phyloP scores from a whole-genome alignment of 352 stramenopile genomes.

The Phytopythium delawarense region DNA sequence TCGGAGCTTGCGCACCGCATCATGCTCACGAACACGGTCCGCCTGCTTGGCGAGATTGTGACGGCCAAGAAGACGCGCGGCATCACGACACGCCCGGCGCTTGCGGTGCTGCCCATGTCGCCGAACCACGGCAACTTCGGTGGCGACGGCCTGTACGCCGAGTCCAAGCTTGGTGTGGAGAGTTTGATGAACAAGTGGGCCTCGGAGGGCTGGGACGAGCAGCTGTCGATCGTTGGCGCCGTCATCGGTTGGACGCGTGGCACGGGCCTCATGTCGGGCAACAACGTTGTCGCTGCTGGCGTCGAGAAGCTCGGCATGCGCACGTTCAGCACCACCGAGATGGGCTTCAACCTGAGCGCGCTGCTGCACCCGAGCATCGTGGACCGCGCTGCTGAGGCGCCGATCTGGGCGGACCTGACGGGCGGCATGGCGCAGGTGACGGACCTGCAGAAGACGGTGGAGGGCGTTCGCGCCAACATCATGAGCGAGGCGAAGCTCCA shows the following conservation, averaged over 20 bases:
- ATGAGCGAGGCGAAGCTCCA: slow-evolving; percentile 58
- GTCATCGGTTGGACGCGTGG: slow-evolving; percentile 88
- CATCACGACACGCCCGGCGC: slow-evolving; percentile 69
- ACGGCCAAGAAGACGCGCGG: slow-evolving; percentile 65
- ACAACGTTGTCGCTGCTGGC: slow-evolving; percentile 80
- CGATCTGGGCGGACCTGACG: slow-evolving; percentile 77
- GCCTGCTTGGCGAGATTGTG: slow-evolving; percentile 76
- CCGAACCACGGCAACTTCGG: slow-evolving; percentile 87
- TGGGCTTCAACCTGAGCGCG: slow-evolving; percentile 86
- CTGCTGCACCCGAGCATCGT: slow-evolving; percentile 82
- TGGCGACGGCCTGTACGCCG: slow-evolving; percentile 82
- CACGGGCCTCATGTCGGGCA: slow-evolving; percentile 86
- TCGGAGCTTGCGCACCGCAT: slow-evolving; percentile 84
- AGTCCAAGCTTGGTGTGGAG: slow-evolving; percentile 86
- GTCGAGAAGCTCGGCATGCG: slow-evolving; percentile 79
- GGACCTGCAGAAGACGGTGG: slow-evolving; percentile 66
- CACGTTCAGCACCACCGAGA: slow-evolving; percentile 85
- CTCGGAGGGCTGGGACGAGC: slow-evolving; percentile 82
- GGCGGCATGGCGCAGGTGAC: slow-evolving; percentile 75
- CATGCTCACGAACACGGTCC: slow-evolving; percentile 86
- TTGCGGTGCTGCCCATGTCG: slow-evolving; percentile 77
- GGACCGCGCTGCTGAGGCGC: slow-evolving; percentile 58
- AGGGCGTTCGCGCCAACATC: slow-evolving; percentile 47
- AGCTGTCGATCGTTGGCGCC: slow-evolving; percentile 78
- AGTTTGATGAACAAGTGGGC: slow-evolving; percentile 86